These are phyloP conservation scores for Botrytis squamosa DNA, from an alignment of 2,329 filamentous ascomycete species.

Conservation along the genomic window DNA sequence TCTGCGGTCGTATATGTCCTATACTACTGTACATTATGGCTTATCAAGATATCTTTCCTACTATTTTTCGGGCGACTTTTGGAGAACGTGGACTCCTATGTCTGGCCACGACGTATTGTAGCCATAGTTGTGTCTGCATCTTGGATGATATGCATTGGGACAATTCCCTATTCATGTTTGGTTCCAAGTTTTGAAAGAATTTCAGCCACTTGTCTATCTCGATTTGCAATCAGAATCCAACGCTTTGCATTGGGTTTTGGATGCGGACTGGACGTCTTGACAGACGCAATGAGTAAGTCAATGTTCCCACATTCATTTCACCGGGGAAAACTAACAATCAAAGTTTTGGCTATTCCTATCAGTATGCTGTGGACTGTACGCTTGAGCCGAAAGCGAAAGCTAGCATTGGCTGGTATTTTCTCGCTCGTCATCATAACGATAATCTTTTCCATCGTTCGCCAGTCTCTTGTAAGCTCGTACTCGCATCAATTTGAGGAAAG, in stretches of 20 bases:
- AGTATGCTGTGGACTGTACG: constrained; percentile 3
- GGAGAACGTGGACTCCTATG: not conserved
- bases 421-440: constrained; percentile 4
- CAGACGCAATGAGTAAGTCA: not conserved
- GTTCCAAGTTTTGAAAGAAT: not conserved
- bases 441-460: not conserved
- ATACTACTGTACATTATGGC: not conserved
- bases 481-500: not conserved
- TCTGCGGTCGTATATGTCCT: not conserved
- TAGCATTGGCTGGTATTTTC: not conserved
- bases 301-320: not conserved
- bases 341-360: constrained; percentile 5
- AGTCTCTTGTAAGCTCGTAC: not conserved
- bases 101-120: not conserved
- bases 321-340: not conserved
- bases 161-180: not conserved
- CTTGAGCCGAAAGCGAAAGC: not conserved
- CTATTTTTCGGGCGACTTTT: not conserved
- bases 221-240: not conserved
- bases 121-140: not conserved
- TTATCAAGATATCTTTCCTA: not conserved
- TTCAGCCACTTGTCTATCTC: not conserved
- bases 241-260: not conserved
- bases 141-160: not conserved
- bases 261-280: not conserved